Evolutionary conservation across 306 rosid genomes (phyloP).

Genomic region (Cicer yamashitae): DNA sequence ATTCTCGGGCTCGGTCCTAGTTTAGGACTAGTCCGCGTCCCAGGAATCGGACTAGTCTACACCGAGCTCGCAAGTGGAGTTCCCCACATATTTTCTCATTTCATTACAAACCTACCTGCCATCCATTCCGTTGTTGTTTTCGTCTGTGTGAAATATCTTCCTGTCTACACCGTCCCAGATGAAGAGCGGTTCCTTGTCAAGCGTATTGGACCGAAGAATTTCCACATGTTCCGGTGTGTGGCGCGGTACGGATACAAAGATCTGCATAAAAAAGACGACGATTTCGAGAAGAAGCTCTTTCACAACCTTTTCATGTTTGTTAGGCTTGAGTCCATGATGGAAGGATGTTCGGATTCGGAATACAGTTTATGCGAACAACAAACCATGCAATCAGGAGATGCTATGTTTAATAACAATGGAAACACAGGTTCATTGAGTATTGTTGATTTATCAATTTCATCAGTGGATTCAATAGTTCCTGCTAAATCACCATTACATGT

Average conservation of each 20-base stretch:
- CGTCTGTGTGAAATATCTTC: constrained; percentile 93
- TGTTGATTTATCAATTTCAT: constrained; percentile 56
- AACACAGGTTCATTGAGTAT: constrained; percentile 49
- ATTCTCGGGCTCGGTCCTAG: constrained; percentile 96
- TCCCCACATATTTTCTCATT: constrained; percentile 95
- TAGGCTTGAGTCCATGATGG: constrained; percentile 86
- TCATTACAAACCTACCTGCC: constrained; percentile 95
- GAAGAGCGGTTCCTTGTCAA: constrained; percentile 89
- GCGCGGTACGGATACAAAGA: constrained; percentile 93
- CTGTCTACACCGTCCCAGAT: constrained; percentile 89
- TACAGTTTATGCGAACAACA: constrained; percentile 64
- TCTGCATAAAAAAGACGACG: constrained; percentile 82
- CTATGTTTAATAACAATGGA: constrained; percentile 44
- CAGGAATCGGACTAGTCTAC: constrained; percentile 92
- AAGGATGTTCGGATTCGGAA: constrained; percentile 88
- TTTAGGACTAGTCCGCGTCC: constrained; percentile 95
- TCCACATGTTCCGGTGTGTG: constrained; percentile 92
- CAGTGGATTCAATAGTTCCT: constrained; percentile 69
- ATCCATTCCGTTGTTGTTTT: constrained; percentile 89
- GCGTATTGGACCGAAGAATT: constrained; percentile 83
- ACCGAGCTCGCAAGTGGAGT: constrained; percentile 95
- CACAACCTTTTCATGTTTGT: constrained; percentile 72
- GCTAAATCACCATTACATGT: constrained; percentile 54
- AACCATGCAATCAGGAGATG: constrained; percentile 53
- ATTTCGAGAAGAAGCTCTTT: constrained; percentile 86